Conservation (phyloP, 179 eudicot species). For the Beta corolliflora region DNA sequence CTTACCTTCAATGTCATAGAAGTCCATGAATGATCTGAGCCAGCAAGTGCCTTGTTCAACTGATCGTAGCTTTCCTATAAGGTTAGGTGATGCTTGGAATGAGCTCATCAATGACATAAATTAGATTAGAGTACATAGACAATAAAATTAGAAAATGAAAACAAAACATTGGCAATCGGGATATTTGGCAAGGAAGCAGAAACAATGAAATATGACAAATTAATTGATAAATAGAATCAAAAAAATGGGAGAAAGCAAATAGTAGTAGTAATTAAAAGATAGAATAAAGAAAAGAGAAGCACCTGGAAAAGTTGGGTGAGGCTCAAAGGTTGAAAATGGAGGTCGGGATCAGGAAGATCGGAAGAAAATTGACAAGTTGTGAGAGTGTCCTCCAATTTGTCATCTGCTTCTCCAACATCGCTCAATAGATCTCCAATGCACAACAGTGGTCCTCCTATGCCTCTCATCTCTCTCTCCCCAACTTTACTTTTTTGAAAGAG, state of each 20-base stretch:
- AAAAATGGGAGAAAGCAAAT: too few relatives aligned
- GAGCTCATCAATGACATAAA: neutral
- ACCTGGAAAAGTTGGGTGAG: constrained; percentile 73
- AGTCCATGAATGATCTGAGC: constrained; percentile 86
- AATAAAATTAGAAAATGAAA: neutral
- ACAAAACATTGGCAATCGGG: too few relatives aligned
- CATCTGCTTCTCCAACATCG: constrained; percentile 58
- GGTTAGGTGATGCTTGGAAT: neutral
- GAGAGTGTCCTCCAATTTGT: too few relatives aligned
- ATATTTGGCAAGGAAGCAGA: too few relatives aligned
- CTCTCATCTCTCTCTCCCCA: constrained; percentile 46
- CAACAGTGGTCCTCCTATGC: constrained; percentile 72
- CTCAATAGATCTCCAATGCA: constrained; percentile 77
- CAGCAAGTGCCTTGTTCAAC: constrained; percentile 63
- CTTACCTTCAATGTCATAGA: constrained; percentile 66
- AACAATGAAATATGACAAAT: too few relatives aligned
- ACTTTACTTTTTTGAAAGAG: too few relatives aligned
- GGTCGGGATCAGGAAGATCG: constrained; percentile 8
- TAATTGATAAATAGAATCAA: too few relatives aligned
- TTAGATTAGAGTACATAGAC: neutral
- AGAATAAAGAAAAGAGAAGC: neutral
- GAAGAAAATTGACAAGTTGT: neutral
- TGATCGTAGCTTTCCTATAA: constrained; percentile 66
- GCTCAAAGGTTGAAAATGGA: constrained; percentile 47
- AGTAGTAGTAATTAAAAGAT: neutral